These are phyloP conservation scores for Sanchytrium tribonematis DNA, from an alignment of 371 early-diverging fungal genomes.

Conservation along the genomic window DNA sequence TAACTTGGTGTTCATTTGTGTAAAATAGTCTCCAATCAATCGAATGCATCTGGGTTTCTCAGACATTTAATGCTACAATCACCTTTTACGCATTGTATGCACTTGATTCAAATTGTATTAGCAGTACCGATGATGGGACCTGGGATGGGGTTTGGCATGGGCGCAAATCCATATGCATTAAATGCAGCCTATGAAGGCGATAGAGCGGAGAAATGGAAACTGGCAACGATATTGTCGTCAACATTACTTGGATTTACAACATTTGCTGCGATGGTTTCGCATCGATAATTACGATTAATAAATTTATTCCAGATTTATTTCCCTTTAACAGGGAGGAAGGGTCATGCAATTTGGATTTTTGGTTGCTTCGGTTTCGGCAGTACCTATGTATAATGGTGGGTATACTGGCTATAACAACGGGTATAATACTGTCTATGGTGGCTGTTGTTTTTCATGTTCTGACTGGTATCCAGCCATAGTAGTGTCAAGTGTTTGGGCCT, in stretches of 20 bases:
- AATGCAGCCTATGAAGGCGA: neutral
- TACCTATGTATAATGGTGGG: no score
- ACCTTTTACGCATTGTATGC: neutral
- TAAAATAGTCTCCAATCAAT: neutral
- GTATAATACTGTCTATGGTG: no score
- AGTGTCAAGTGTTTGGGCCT: no score
- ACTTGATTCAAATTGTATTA: neutral
- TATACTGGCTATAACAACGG: no score
- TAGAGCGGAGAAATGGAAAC: neutral
- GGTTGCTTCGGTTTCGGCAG: no score
- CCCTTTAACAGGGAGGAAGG: no score
- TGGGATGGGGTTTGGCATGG: constrained; percentile 1
- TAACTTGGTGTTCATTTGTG: neutral
- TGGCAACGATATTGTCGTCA: neutral
- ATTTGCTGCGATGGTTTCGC: no score
- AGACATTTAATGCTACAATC: neutral
- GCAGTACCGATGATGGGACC: neutral
- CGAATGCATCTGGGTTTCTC: neutral
- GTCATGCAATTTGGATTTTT: no score
- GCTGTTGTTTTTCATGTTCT: no score
- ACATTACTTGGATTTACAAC: neutral
- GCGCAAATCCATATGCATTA: neutral
- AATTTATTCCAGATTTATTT: no score
- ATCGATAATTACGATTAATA: no score
- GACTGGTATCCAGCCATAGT: no score